Percentiles rank a stretch among this genome's conserved stretches.
Evolutionary conservation across 495 filamentous ascomycete genomes (phyloP).

Genomic region (Podospora fimiseda): DNA sequence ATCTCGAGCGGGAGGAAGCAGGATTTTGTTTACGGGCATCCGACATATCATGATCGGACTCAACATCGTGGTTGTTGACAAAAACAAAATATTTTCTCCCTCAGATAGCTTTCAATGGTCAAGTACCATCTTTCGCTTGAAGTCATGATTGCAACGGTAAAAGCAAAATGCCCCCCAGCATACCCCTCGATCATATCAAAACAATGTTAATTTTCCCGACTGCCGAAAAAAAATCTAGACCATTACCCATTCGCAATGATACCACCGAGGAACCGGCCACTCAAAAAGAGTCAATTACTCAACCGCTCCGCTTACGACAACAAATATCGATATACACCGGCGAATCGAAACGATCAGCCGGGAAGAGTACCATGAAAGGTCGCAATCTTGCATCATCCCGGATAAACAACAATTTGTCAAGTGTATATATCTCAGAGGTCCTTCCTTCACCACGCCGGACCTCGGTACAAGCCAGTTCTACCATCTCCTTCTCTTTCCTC

Average conservation of each 20-base stretch:
- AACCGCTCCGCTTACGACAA: conserved; percentile 18
- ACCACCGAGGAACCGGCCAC: background rate
- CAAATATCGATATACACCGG: conserved; percentile 2
- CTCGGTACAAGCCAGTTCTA: background rate
- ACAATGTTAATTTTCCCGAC: background rate
- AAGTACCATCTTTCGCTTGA: no score
- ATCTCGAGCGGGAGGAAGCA: background rate
- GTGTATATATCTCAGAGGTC: conserved; percentile 6
- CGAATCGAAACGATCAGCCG: background rate
- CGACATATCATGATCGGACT: no score
- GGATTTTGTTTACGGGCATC: no score
- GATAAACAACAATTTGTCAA: conserved; percentile 11
- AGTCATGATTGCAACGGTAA: no score
- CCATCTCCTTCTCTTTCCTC: background rate
- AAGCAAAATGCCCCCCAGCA: background rate
- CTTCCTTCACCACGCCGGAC: background rate
- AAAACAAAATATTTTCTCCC: no score
- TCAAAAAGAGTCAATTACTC: conserved; percentile 6
- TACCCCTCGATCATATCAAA: background rate
- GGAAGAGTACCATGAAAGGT: conserved; percentile 11
- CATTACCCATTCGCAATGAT: background rate
- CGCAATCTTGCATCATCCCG: conserved; percentile 7
- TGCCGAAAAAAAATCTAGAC: background rate
- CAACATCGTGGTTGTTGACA: background rate
- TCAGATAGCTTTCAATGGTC: no score